phyloP scores from a whole-genome alignment of 2,329 filamentous ascomycete species.

The Colletotrichum ledebouriae region DNA sequence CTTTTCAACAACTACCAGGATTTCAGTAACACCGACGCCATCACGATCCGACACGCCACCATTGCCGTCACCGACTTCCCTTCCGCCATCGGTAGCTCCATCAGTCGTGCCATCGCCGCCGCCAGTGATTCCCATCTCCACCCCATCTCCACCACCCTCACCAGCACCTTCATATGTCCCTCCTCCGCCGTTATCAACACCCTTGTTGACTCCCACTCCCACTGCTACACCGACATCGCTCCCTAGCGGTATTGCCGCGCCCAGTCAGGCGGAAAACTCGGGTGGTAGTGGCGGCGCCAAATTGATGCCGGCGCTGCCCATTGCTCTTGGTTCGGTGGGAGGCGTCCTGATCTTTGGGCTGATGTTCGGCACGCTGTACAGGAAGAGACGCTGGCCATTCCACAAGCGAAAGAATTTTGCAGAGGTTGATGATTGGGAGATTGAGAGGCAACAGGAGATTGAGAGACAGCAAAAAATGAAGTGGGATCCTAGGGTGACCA shows the following conservation, averaged over 20 bases:
- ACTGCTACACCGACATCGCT: conserved; percentile 18
- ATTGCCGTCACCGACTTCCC: conserved; percentile 18
- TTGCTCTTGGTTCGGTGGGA: conserved; percentile 39
- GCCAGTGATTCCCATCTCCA: conserved; percentile 1
- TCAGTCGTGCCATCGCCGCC: conserved; percentile 8
- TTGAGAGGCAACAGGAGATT: conserved; percentile 37
- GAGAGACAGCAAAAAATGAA: conserved; percentile 39
- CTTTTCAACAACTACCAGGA: conserved; percentile 26
- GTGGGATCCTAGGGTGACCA: conserved; percentile 41
- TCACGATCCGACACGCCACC: conserved; percentile 27
- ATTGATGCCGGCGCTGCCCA: conserved; percentile 43
- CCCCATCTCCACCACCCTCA: conserved; percentile 4
- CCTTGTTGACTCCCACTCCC: neutral
- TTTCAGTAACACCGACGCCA: conserved; percentile 14
- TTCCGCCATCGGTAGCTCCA: conserved; percentile 13
- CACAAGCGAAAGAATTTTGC: conserved; percentile 21
- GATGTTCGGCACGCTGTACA: conserved; percentile 36
- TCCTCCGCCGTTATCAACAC: neutral
- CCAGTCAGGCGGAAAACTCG: conserved; percentile 29
- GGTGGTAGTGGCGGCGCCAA: conserved; percentile 18
- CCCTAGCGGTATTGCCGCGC: conserved; percentile 20
- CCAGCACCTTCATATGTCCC: conserved; percentile 21
- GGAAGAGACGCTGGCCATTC: conserved; percentile 39
- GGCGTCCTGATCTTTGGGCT: conserved; percentile 41
- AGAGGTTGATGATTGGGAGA: conserved; percentile 37